Evolutionary conservation across 108 stramenopile genomes (phyloP), one percentile per base, ranked within the genome.

Genomic region (Epithemia pelagica): DNA sequence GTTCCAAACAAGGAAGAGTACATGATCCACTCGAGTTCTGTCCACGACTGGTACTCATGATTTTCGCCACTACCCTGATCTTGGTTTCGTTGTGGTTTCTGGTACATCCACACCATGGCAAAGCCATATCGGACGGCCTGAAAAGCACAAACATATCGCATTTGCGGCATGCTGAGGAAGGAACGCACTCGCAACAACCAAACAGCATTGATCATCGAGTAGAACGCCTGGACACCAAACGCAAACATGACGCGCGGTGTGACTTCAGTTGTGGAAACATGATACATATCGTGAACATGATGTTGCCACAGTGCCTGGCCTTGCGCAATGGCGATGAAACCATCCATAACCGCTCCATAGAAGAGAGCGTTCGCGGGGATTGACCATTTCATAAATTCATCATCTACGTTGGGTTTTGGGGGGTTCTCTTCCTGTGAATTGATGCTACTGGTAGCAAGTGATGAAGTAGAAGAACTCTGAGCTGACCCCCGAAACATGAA

Each of bases 311-410:
- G 21, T 8, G 57, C 57, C 21, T 58, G 57, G 3, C 23, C 23
- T 21, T 23, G 25, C 7, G 57, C 57, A 26, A 58, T 27, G 23
- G 57, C 57, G 7, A 7, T 58, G 23, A 23, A 23, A 58, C 25
- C 57, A 58, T 58, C 26, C 25, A 58, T 58, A 23, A 58, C 57
- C 15, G 25, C 57, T 7, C 27, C 27, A 30, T 10, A n/a, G 29
- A 61, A 61, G 5, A 61, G 29, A 29, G 30, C 61, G 32, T 63
- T 63, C 19, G 37, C 62, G 10, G 62, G 62, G 32, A 63, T 63
- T 19, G 62, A 63, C 62, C 62, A 63, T 27, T 60, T 60, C 28
- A 60, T 46, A 15, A 46, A 46, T 46, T 46, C 37, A 46, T 46
- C 37, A 46, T 46, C 37, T 15, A 46, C 37, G 15, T 46, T 46